Evolutionary conservation across 2,329 filamentous ascomycete genomes (phyloP).

Genomic region (Periconia macrospinosa): DNA sequence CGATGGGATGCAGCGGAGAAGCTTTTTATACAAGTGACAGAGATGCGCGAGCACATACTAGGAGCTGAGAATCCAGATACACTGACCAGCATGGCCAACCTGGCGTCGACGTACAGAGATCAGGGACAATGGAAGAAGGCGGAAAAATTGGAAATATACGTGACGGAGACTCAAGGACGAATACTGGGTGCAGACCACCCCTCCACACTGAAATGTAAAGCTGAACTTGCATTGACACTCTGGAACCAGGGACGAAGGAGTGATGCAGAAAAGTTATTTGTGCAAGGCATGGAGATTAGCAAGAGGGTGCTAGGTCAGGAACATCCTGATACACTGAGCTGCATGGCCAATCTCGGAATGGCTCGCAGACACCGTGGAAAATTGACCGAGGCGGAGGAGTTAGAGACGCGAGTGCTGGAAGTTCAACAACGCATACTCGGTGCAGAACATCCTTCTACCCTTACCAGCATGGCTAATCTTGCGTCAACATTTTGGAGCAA

Average conservation of each 20-base stretch:
- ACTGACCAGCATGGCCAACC: slow-evolving; percentile 2
- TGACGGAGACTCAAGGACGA: slow-evolving; percentile 8
- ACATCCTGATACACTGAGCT: not conserved
- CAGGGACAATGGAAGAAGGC: slow-evolving; percentile 1
- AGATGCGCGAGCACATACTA: slow-evolving; percentile 3
- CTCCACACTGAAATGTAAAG: slow-evolving; percentile 9
- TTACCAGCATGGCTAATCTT: not conserved
- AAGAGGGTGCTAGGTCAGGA: not conserved
- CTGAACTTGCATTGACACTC: slow-evolving; percentile 6
- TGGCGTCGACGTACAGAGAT: no score
- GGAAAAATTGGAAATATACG: slow-evolving; percentile 1
- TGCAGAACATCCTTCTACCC: no score
- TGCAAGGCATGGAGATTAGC: not conserved
- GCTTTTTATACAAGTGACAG: not conserved
- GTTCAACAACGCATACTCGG: no score
- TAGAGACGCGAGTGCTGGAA: no score
- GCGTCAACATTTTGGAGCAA: not conserved
- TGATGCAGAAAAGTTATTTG: not conserved
- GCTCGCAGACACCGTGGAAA: no score
- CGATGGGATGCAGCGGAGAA: slow-evolving; percentile 6
- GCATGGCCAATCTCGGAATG: not conserved
- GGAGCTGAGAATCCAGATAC: slow-evolving; percentile 10
- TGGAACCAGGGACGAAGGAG: slow-evolving; percentile 47
- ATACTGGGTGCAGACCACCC: slow-evolving; percentile 16
- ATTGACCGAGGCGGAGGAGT: no score